A percentile compares a stretch with the other conserved stretches of the same genome.
phyloP scores from a whole-genome alignment of 1,284 basidiomycete genomes.

The Cystobasidium pallidum region DNA sequence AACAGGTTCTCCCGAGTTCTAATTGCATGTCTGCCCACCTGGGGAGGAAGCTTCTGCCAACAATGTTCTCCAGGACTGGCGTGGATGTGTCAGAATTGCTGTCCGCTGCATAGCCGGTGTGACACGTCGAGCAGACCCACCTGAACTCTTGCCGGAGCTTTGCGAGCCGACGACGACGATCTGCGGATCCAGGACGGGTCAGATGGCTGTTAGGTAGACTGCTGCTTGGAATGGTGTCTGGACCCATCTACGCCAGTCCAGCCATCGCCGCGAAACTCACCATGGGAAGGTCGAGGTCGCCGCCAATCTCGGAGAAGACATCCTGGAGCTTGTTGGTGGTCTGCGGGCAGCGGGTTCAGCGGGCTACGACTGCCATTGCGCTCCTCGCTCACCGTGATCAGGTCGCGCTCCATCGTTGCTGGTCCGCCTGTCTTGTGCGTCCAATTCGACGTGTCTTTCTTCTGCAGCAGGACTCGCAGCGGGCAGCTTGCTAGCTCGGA shows the following conservation, averaged over 20 bases:
- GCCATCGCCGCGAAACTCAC: conserved; percentile 4
- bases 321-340: conserved; percentile 37
- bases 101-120: conserved; percentile 61
- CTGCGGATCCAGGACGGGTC: background rate
- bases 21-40: conserved; percentile 62
- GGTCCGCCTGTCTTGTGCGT: background rate
- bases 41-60: conserved; percentile 93
- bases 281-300: conserved; percentile 38
- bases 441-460: background rate
- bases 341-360: no score
- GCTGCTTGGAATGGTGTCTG: background rate
- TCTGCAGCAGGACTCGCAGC: background rate
- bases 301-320: conserved; percentile 40
- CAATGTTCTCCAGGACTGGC: conserved; percentile 66
- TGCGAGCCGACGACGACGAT: conserved; percentile 57
- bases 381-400: conserved; percentile 19
- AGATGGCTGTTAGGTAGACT: background rate
- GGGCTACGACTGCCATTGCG: no score
- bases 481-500: background rate
- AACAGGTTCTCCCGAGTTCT: background rate
- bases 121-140: conserved; percentile 58
- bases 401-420: conserved; percentile 33
- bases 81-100: conserved; percentile 69
- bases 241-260: background rate
- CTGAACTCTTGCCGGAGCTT: conserved; percentile 54